Conservation (phyloP, 2,329 filamentous ascomycete genomes). For the Lecanicillium sp. region DNA sequence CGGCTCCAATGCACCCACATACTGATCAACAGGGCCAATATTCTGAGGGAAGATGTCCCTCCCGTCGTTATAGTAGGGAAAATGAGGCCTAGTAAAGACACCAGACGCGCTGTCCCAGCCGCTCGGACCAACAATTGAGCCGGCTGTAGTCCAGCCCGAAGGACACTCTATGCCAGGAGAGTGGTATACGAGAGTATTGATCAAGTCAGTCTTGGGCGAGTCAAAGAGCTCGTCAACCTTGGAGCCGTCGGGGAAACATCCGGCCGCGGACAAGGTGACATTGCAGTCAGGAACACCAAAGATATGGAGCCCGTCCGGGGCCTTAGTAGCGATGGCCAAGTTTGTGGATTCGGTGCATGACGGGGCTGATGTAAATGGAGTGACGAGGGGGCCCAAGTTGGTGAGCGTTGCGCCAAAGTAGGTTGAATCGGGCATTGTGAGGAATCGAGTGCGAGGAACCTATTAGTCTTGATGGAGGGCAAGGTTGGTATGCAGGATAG, state of each 20-base stretch:
- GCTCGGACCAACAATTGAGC: slow-evolving; percentile 8
- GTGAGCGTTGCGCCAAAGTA: slow-evolving; percentile 14
- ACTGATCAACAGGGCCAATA: background rate
- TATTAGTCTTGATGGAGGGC: too few species aligned
- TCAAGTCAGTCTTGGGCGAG: background rate
- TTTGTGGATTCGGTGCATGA: slow-evolving; percentile 14
- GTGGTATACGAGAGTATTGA: slow-evolving; percentile 11
- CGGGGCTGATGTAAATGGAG: slow-evolving; percentile 18
- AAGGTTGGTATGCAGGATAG: too few species aligned
- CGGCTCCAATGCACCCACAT: slow-evolving; percentile 7
- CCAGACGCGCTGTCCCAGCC: slow-evolving; percentile 3
- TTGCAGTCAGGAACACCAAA: slow-evolving; percentile 8
- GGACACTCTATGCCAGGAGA: slow-evolving; percentile 18
- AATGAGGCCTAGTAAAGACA: slow-evolving; percentile 10
- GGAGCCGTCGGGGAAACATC: slow-evolving; percentile 16
- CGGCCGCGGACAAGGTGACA: background rate
- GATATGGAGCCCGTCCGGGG: too few species aligned
- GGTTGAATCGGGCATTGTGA: slow-evolving; percentile 17
- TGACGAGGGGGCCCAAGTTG: slow-evolving; percentile 22
- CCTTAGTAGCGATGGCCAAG: background rate
- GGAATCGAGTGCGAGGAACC: too few species aligned
- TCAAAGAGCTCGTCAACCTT: slow-evolving; percentile 8
- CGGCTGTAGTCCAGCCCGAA: slow-evolving; percentile 16
- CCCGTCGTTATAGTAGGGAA: too few species aligned
- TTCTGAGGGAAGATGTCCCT: too few species aligned